phyloP scores from a whole-genome alignment of 202 grass and related monocot species.

The Digitaria exilis region DNA sequence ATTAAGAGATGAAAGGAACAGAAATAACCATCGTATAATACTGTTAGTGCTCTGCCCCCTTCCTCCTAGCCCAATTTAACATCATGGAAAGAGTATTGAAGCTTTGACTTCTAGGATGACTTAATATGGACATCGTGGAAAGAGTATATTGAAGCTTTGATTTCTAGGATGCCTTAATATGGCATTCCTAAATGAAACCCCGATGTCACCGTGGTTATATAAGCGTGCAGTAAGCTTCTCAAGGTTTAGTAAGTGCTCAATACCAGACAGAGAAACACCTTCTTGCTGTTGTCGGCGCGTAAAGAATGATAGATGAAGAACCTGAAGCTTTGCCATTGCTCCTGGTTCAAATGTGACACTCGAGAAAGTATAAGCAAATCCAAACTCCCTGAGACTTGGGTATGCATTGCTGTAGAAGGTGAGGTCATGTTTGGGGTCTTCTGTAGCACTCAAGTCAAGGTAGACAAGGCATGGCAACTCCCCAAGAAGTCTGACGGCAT shows the following conservation, averaged over 20 bases:
- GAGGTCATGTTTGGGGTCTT: not conserved
- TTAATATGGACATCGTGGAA: too few species aligned
- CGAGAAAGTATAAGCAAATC: not conserved
- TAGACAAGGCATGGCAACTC: not conserved
- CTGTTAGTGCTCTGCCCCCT: too few species aligned
- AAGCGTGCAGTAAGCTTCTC: conserved; percentile 18
- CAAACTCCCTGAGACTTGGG: not conserved
- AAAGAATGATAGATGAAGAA: not conserved
- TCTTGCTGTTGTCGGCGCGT: not conserved
- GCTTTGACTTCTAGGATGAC: too few species aligned
- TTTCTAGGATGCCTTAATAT: conserved; percentile 20
- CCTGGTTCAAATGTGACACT: not conserved
- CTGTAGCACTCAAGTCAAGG: not conserved
- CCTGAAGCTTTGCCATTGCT: conserved; percentile 2
- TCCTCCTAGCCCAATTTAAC: not conserved
- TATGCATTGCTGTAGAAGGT: not conserved
- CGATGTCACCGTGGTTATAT: not conserved
- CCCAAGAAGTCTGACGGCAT: not conserved
- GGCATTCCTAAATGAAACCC: not conserved
- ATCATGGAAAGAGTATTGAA: too few species aligned
- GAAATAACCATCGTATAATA: too few species aligned
- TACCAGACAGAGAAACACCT: not conserved
- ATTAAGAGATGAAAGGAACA: too few species aligned
- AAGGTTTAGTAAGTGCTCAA: not conserved
- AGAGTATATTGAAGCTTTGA: not conserved